These are phyloP conservation scores for Diutina catenulata DNA, from an alignment of 1,139 yeast species.

Conservation along the genomic window DNA sequence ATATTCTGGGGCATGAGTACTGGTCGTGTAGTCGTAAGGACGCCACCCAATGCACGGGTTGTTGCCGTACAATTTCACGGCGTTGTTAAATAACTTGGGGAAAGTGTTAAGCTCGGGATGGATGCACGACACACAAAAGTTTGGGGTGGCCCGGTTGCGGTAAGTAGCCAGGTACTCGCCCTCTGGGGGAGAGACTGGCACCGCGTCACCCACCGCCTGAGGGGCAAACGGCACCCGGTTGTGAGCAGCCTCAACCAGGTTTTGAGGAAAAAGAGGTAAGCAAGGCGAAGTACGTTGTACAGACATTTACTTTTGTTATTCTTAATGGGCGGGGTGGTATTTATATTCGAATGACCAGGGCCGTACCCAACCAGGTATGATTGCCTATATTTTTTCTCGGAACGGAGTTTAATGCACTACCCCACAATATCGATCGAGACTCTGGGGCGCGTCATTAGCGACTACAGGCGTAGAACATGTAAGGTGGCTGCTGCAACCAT, in stretches of 20 bases:
- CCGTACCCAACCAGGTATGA: too few species aligned
- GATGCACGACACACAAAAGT: conserved; percentile 15
- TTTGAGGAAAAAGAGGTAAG: conserved; percentile 3
- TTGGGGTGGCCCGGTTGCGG: conserved; percentile 23
- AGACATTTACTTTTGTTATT: background rate
- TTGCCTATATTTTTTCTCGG: too few species aligned
- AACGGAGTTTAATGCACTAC: too few species aligned
- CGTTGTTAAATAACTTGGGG: conserved; percentile 34
- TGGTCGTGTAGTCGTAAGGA: conserved; percentile 18
- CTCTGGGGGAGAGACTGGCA: conserved; percentile 6
- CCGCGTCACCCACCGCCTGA: conserved; percentile 5
- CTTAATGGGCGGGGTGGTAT: too few species aligned
- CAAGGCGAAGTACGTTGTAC: conserved; percentile 5
- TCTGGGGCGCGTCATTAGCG: too few species aligned
- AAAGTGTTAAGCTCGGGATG: conserved; percentile 43
- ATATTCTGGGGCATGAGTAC: conserved; percentile 14
- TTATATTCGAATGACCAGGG: too few species aligned
- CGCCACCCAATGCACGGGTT: conserved; percentile 43
- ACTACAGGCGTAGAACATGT: too few species aligned
- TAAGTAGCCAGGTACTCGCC: conserved; percentile 44
- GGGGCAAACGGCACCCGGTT: conserved; percentile 4
- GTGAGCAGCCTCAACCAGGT: conserved; percentile 2
- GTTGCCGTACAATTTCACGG: conserved; percentile 25
- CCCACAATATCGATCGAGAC: too few species aligned
- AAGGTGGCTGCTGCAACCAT: too few species aligned